These are phyloP conservation scores for Fusarium staphyleae DNA, from an alignment of 2,329 filamentous ascomycete species.

Conservation along the genomic window DNA sequence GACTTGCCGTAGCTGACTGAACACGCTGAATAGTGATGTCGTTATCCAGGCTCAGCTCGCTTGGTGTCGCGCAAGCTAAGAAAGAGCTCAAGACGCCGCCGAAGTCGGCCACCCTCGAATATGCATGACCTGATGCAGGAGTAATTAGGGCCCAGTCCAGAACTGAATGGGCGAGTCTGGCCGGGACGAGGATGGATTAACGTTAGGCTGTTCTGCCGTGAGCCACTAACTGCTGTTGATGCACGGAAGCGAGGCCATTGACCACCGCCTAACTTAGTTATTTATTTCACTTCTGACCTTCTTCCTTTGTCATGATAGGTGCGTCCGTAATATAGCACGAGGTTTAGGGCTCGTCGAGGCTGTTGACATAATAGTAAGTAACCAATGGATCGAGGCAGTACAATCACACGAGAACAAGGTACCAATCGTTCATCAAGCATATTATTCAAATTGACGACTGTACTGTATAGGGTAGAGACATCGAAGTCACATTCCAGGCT, in stretches of 20 bases:
- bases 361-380: slow-evolving; percentile 18
- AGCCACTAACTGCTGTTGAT: slow-evolving; percentile 35
- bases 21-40: too few relatives aligned
- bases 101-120: slow-evolving; percentile 13
- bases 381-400: too few relatives aligned
- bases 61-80: background rate
- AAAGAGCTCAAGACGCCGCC: background rate
- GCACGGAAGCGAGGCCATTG: slow-evolving; percentile 34
- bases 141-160: slow-evolving; percentile 33
- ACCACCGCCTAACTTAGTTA: slow-evolving; percentile 34
- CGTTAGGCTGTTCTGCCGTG: slow-evolving; percentile 27
- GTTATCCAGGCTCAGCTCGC: too few relatives aligned
- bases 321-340: background rate
- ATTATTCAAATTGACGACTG: too few relatives aligned
- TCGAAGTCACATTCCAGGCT: background rate
- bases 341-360: slow-evolving; percentile 6
- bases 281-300: slow-evolving; percentile 14
- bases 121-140: slow-evolving; percentile 22
- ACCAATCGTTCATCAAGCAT: too few relatives aligned
- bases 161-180: slow-evolving; percentile 25
- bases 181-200: slow-evolving; percentile 33
- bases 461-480: background rate
- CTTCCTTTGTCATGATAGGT: background rate
- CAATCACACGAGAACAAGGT: too few relatives aligned
- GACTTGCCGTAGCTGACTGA: background rate